phyloP scores from a whole-genome alignment of 2,329 filamentous ascomycete genomes.

The Ophiocordyceps camponoti-leonardi region DNA sequence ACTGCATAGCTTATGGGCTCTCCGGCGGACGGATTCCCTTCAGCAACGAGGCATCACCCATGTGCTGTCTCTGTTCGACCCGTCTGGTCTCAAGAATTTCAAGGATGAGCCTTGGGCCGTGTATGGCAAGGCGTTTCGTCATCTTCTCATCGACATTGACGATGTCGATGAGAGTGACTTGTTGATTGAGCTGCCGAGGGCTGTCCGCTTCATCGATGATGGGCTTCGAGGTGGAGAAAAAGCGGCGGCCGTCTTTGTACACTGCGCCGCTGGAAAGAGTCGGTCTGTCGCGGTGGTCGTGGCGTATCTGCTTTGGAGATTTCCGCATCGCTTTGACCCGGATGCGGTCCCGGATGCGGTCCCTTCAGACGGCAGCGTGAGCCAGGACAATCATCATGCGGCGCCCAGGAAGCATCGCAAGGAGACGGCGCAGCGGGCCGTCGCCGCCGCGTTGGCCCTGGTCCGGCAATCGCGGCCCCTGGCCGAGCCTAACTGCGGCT shows the following conservation, averaged over 20 bases:
- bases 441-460: constrained; percentile 45
- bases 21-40: constrained; percentile 55
- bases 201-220: constrained; percentile 68
- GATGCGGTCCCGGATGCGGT: constrained; percentile 19
- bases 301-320: constrained; percentile 65
- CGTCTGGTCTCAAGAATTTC: constrained; percentile 21
- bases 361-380: constrained; percentile 6
- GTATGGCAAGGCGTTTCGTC: constrained; percentile 42
- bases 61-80: constrained; percentile 59
- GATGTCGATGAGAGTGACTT: constrained; percentile 84
- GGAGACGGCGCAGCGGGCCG: constrained; percentile 27
- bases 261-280: constrained; percentile 91
- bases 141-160: constrained; percentile 70
- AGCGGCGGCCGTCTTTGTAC: constrained; percentile 30
- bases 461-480: constrained; percentile 56
- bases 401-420: constrained; percentile 6
- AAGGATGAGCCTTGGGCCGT: constrained; percentile 30
- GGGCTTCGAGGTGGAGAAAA: constrained; percentile 23
- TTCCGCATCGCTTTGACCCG: constrained; percentile 33
- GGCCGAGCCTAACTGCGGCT: constrained; percentile 79
- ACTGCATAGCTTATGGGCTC: constrained; percentile 51
- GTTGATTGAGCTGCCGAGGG: constrained; percentile 59
- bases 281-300: constrained; percentile 72
- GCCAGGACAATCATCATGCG: background rate
- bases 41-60: constrained; percentile 67